Percentiles rank a stretch among this genome's conserved stretches.
Evolutionary conservation across 2,329 filamentous ascomycete genomes (phyloP).

Genomic region (Thelonectria olida): DNA sequence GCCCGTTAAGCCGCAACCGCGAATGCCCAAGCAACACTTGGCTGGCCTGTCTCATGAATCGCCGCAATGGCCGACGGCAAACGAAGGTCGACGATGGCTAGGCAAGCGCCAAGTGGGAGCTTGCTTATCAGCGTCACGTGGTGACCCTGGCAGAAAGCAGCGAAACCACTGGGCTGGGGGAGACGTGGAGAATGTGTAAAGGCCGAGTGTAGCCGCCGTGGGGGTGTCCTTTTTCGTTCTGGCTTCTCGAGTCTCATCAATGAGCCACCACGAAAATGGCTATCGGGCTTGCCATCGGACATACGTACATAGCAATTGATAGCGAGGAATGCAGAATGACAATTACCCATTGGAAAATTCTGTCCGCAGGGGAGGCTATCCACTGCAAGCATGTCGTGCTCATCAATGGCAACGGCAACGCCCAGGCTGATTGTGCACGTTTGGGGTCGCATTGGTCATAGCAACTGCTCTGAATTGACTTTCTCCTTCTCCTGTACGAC

Average conservation of each 20-base stretch:
- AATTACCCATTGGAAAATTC: neutral
- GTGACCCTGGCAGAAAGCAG: slow-evolving; percentile 18
- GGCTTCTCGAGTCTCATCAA: neutral
- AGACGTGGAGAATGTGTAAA: slow-evolving; percentile 10
- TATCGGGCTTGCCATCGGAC: too few relatives aligned
- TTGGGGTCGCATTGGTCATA: neutral
- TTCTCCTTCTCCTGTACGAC: neutral
- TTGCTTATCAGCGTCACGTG: slow-evolving; percentile 44
- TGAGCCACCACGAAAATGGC: neutral
- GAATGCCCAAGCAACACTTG: too few relatives aligned
- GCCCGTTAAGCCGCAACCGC: neutral
- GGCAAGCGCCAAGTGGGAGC: slow-evolving; percentile 25
- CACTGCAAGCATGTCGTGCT: too few relatives aligned
- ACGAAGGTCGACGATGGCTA: slow-evolving; percentile 3
- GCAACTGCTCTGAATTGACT: neutral
- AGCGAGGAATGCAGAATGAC: neutral
- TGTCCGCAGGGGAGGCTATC: too few relatives aligned
- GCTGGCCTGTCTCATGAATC: too few relatives aligned
- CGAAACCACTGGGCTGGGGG: neutral
- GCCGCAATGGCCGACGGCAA: slow-evolving; percentile 18
- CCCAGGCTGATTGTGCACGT: neutral
- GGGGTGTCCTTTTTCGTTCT: neutral
- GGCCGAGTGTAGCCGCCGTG: slow-evolving; percentile 41
- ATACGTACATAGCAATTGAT: neutral
- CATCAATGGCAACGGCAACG: neutral